Evolutionary conservation across 78 protist genomes (phyloP).

Genomic region (Isochrysis galbana): DNA sequence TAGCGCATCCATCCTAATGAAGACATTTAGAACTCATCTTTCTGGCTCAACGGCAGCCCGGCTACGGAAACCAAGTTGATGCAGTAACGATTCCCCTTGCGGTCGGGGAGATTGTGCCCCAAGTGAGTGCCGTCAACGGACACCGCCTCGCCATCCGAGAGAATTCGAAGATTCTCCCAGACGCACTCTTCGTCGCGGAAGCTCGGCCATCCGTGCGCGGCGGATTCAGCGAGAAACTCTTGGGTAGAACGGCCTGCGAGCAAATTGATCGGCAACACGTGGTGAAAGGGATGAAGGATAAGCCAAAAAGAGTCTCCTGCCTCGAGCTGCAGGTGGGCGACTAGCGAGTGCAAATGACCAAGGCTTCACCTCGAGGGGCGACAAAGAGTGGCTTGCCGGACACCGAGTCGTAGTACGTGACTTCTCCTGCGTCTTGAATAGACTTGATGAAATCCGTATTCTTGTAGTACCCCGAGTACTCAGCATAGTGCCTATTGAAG

Average conservation of each 20-base stretch:
- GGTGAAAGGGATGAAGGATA: no score
- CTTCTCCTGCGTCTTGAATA: neutral
- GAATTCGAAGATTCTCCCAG: slow-evolving; percentile 39
- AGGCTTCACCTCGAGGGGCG: slow-evolving; percentile 36
- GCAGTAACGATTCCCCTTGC: slow-evolving; percentile 52
- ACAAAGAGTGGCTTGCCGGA: slow-evolving; percentile 43
- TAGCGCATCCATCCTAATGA: no score
- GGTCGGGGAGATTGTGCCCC: slow-evolving; percentile 58
- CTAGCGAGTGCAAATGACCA: no score
- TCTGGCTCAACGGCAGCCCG: slow-evolving; percentile 18
- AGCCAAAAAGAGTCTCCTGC: no score
- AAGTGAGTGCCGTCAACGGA: slow-evolving; percentile 42
- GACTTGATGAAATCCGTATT: neutral
- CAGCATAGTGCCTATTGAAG: slow-evolving; percentile 49
- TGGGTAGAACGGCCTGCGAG: slow-evolving; percentile 20
- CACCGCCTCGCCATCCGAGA: slow-evolving; percentile 47
- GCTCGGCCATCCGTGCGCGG: slow-evolving; percentile 47
- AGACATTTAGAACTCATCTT: no score
- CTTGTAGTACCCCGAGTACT: neutral
- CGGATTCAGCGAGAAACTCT: slow-evolving; percentile 23
- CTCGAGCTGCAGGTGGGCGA: no score
- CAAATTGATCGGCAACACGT: no score
- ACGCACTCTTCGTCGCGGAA: slow-evolving; percentile 54
- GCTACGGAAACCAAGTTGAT: slow-evolving; percentile 49
- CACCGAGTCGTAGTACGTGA: slow-evolving; percentile 18